phyloP scores from a whole-genome alignment of 306 rosid genomes.

The Potentilla sterilis region DNA sequence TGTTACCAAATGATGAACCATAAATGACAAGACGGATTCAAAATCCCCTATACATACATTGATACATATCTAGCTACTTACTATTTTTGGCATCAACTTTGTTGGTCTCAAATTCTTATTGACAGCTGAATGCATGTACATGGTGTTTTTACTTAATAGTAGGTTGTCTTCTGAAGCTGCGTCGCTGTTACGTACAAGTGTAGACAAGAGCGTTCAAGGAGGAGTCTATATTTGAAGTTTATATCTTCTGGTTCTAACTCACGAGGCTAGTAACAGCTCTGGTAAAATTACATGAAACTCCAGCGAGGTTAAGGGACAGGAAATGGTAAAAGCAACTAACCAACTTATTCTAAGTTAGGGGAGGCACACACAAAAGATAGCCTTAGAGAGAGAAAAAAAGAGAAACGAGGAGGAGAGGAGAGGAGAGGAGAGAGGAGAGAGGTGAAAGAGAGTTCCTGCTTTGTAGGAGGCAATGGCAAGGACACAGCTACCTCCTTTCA shows the following conservation, averaged over 20 bases:
- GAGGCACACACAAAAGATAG: constrained; percentile 29
- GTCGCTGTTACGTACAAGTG: constrained; percentile 26
- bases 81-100: constrained; percentile 2
- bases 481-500: constrained; percentile 32
- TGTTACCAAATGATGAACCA: too few species aligned
- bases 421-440: constrained; percentile 12
- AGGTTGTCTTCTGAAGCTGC: neutral
- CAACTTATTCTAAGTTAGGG: constrained; percentile 46
- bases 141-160: neutral
- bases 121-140: neutral
- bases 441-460: constrained; percentile 40
- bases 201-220: constrained; percentile 18
- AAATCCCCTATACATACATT: too few species aligned
- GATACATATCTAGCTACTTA: neutral
- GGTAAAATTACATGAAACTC: neutral
- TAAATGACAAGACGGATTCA: too few species aligned
- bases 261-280: neutral
- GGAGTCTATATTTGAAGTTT: constrained; percentile 25
- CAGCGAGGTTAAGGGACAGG: constrained; percentile 23
- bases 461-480: constrained; percentile 63
- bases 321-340: constrained; percentile 53
- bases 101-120: neutral
- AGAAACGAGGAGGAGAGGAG: constrained; percentile 15
- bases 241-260: constrained; percentile 9
- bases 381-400: constrained; percentile 13